These are phyloP conservation scores for Bothriochloa decipiens DNA, from an alignment of 176 grass and related monocot species.

Conservation along the genomic window DNA sequence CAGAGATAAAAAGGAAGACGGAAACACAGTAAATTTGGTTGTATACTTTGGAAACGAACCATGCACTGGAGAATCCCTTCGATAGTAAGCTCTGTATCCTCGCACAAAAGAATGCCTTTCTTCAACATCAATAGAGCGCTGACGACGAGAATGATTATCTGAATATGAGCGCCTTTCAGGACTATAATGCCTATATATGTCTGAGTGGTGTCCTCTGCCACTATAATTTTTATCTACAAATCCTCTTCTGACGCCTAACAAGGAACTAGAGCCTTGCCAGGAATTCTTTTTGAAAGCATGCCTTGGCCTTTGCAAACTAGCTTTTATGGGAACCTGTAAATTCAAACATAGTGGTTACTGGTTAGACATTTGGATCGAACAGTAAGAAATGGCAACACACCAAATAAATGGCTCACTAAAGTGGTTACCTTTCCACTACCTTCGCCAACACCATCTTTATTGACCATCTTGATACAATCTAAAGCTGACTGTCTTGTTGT, in stretches of 20 bases:
- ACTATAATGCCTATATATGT: constrained; percentile 49
- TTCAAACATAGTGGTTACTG: constrained; percentile 4
- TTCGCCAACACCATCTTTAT: constrained; percentile 61
- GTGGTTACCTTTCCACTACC: constrained; percentile 52
- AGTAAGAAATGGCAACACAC: neutral
- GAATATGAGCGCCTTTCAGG: constrained; percentile 39
- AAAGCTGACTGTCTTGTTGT: constrained; percentile 61
- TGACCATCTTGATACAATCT: constrained; percentile 60
- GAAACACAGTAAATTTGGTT: constrained; percentile 39
- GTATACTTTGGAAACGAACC: constrained; percentile 40
- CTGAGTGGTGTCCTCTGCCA: constrained; percentile 25
- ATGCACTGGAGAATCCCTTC: constrained; percentile 52
- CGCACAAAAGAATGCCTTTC: constrained; percentile 43
- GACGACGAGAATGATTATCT: constrained; percentile 17
- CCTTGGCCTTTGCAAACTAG: constrained; percentile 62
- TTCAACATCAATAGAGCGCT: constrained; percentile 45
- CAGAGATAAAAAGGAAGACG: constrained; percentile 1
- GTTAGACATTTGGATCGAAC: constrained; percentile 34
- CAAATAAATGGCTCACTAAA: neutral
- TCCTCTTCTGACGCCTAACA: constrained; percentile 56
- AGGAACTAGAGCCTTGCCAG: constrained; percentile 44
- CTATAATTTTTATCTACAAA: constrained; percentile 50
- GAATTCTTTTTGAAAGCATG: constrained; percentile 50
- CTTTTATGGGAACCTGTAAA: constrained; percentile 54
- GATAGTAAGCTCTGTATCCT: constrained; percentile 46